Base-by-base conservation (phyloP, 2,329 filamentous ascomycete genomes). In the Colletotrichum musae region DNA sequence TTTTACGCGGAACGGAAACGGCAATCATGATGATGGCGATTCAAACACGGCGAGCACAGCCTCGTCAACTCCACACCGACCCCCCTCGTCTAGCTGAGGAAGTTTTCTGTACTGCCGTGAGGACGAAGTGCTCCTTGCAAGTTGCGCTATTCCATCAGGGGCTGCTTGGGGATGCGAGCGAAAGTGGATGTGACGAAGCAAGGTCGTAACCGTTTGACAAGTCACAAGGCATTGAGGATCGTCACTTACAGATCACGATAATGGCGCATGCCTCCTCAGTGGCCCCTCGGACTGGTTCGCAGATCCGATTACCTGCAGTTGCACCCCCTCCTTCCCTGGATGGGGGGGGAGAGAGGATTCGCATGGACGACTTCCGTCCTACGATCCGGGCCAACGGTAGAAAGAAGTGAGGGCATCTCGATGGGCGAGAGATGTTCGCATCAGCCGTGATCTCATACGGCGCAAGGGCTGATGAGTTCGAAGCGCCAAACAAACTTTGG, bases 51-150 rank as follows among this genome's bases (percentile, higher is more conserved):
- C 6, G 15, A 26, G 26, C 63, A 62, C 39, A 26, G 57, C 45
- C 63, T 61, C 63, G 32, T 21, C 12, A 61, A n/a, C 57, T 32
- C 63, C 67, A 58, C 63, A 61, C 52, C 26, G 47, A 3, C 5
- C 32, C 32, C 61, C 61, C 32, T 64, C 54, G 64, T 63, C 48
- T 63, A 63, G 18, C 28, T 68, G 57, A 70, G 47, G 67, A 61
- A 66, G n/a, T 24, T 1, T 24, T 54, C n/a, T 18, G 28, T 18
- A 53, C 36, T 5, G 21, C n/a, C n/a, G 63, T 15, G 56, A 45
- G 43, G 58, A n/a, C 41, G 51, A 47, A 16, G 48, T 45, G 41
- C 9, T 65, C 56, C 61, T 48, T 24, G n/a, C n/a, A n/a, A n/a
- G n/a, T n/a, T n/a, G 2, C 21, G 21, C 21, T 24, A 24, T 24